Percentiles rank a stretch among this genome's conserved stretches.
phyloP scores from a whole-genome alignment of 164 flowering plant genomes.

The Liquidambar formosana region DNA sequence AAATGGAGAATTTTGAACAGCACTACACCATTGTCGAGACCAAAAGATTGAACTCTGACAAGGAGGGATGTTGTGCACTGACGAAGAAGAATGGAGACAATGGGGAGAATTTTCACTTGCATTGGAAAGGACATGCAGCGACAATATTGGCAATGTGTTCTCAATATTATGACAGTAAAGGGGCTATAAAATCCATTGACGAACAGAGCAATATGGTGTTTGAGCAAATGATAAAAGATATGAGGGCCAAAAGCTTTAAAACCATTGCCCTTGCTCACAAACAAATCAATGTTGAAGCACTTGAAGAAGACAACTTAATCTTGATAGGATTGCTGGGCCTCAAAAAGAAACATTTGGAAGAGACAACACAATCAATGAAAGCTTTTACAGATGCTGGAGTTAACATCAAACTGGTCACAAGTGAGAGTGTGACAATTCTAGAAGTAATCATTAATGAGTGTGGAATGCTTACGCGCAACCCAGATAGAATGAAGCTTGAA shows the following conservation, averaged over 20 bases:
- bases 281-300: background rate
- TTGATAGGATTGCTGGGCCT: slow-evolving; percentile 22
- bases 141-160: slow-evolving; percentile 26
- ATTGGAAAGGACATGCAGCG: slow-evolving; percentile 25
- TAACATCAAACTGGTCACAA: slow-evolving; percentile 20
- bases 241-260: slow-evolving; percentile 7
- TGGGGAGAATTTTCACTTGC: background rate
- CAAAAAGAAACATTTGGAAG: slow-evolving; percentile 6
- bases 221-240: slow-evolving; percentile 5
- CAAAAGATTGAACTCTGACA: slow-evolving; percentile 4
- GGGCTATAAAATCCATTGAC: slow-evolving; percentile 11
- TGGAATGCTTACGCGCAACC: slow-evolving; percentile 3
- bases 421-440: slow-evolving; percentile 13
- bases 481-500: slow-evolving; percentile 5
- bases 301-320: slow-evolving; percentile 15
- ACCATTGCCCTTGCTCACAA: slow-evolving; percentile 26
- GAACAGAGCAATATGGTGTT: slow-evolving; percentile 4
- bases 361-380: background rate
- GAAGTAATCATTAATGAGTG: slow-evolving; percentile 2
- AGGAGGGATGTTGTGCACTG: slow-evolving; percentile 9
- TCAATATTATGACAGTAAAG: slow-evolving; percentile 23
- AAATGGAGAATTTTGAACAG: background rate
- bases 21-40: background rate
- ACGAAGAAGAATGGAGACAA: slow-evolving; percentile 12
- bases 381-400: slow-evolving; percentile 17